These are phyloP conservation scores for Chrysoporthe puriensis DNA, from an alignment of 2,329 filamentous ascomycete genomes.

Conservation along the genomic window DNA sequence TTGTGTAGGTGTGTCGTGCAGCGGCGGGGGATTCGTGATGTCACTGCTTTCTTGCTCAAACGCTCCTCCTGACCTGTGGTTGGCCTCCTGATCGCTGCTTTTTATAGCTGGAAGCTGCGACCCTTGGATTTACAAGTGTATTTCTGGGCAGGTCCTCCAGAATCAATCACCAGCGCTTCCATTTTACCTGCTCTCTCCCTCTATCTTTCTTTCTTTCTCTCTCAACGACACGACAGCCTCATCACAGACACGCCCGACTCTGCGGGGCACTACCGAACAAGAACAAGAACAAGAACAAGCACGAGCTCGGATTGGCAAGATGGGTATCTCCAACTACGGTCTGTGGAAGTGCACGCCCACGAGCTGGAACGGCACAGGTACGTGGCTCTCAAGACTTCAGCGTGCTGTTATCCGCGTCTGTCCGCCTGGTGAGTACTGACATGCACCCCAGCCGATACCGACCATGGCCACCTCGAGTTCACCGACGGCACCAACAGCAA, in stretches of 20 bases:
- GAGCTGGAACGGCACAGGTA: slow-evolving; percentile 29
- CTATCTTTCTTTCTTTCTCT: no score
- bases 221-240: no score
- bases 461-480: slow-evolving; percentile 33
- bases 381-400: neutral
- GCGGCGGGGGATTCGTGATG: neutral
- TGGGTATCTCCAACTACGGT: slow-evolving; percentile 32
- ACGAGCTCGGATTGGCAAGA: slow-evolving; percentile 13
- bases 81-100: neutral
- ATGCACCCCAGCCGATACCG: slow-evolving; percentile 5
- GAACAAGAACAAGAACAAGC: neutral
- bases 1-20: neutral
- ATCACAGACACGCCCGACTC: neutral
- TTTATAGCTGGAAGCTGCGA: neutral
- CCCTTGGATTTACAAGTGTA: no score
- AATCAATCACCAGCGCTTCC: no score
- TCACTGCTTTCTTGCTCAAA: neutral
- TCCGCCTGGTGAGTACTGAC: slow-evolving; percentile 5
- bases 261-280: no score
- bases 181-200: no score
- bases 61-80: neutral
- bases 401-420: slow-evolving; percentile 1
- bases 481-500: slow-evolving; percentile 25
- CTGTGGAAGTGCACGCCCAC: slow-evolving; percentile 32
- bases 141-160: no score